Evolutionary conservation across 2,329 filamentous ascomycete genomes (phyloP), one percentile per base, ranked within the genome.

Genomic region (Monosporascus cannonballus): DNA sequence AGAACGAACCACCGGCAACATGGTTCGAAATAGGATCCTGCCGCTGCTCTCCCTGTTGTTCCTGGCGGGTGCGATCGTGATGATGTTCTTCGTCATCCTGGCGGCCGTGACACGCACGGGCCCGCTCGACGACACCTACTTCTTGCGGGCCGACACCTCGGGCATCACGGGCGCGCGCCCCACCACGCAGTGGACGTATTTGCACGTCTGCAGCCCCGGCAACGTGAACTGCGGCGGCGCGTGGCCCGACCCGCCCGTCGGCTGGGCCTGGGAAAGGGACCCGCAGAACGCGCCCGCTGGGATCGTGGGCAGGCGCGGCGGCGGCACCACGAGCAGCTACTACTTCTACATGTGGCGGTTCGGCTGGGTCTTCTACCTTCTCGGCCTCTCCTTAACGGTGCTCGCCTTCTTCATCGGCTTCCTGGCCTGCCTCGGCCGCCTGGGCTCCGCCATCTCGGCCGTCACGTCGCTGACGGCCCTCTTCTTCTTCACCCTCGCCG

Each of bases 331-430:
- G 6, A 79, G 77, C 56, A 68, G 57, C 22, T 72, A 73, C 58
- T 96, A 85, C 76, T 97, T 80, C 74, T 90, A 91, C 72, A 79
- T 94, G 67, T 95, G 90, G 74, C 84, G 93, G 41, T 96, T 96
- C 75, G 87, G 90, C 70, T 97, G 93, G 81, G 90, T 92, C 38
- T 94, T 96, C 71, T 89, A 89, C 74, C 76, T 97, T 52, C 86
- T 97, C 59, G 83, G 85, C 18, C 80, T 96, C 38, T 84, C 96
- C 76, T 94, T 96, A 69, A 81, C 82, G 57, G 77, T 81, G 47
- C 52, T 83, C 25, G 82, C 86, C 56, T 83, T 92, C 66, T 80
- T 90, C 69, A 72, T 78, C 11, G 81, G 84, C 58, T 76, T 90
- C 56, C 71, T 91, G 17, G 86, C 87, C 17, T 84, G 87, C 65